Evolutionary conservation across 768 basidiomycete species (phyloP).

Genomic region (Leucosporidium yakuticum): DNA sequence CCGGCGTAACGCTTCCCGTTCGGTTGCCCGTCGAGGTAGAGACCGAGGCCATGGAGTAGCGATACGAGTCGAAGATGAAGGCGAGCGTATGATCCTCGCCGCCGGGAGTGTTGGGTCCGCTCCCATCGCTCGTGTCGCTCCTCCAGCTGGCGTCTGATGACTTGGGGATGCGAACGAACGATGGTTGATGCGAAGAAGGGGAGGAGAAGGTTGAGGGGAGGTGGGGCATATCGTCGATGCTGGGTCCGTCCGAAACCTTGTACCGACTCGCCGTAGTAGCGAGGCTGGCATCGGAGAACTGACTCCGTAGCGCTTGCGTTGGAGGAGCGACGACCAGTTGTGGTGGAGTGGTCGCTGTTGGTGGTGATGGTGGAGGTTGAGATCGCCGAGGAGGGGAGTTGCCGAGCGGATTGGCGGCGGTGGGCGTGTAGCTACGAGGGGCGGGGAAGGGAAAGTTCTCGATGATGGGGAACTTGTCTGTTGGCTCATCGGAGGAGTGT

Average conservation of each 20-base stretch:
- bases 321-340: too few species aligned
- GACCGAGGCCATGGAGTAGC: constrained; percentile 5
- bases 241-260: constrained; percentile 4
- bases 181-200: not conserved
- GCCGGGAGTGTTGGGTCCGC: constrained; percentile 1
- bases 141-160: not conserved
- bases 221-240: not conserved
- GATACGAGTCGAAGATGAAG: constrained; percentile 30
- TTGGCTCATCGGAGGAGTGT: not conserved
- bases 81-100: constrained; percentile 19
- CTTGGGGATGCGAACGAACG: not conserved
- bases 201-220: not conserved
- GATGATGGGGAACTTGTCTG: not conserved
- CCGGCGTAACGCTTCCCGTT: not conserved
- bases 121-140: not conserved
- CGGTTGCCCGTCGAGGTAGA: not conserved
- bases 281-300: constrained; percentile 3
- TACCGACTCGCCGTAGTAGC: not conserved
- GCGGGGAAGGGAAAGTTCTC: constrained; percentile 3
- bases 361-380: too few species aligned
- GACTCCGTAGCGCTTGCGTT: not conserved
- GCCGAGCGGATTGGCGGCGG: not conserved
- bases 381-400: not conserved
- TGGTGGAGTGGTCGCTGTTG: too few species aligned
- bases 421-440: not conserved